phyloP scores from a whole-genome alignment of 768 basidiomycete species.

The Coprinopsis strossmayeri region DNA sequence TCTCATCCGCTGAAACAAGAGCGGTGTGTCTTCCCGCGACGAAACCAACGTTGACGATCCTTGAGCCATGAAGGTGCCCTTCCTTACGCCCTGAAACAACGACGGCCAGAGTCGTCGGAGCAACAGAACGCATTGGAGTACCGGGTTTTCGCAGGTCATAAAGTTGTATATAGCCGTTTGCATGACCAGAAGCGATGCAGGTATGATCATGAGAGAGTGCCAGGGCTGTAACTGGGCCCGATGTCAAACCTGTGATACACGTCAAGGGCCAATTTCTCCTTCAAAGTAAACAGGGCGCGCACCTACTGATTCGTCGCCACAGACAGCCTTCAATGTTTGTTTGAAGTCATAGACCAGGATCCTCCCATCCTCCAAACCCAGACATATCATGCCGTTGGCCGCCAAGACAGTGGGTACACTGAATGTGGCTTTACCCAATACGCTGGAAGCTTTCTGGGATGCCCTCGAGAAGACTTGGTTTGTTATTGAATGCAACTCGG shows the following conservation, averaged over 20 bases:
- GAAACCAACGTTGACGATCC: constrained; percentile 79
- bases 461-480: constrained; percentile 49
- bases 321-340: constrained; percentile 75
- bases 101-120: constrained; percentile 61
- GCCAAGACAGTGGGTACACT: constrained; percentile 77
- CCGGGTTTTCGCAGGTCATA: constrained; percentile 74
- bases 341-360: constrained; percentile 86
- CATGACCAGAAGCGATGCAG: constrained; percentile 84
- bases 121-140: constrained; percentile 59
- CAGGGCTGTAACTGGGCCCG: constrained; percentile 82
- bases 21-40: constrained; percentile 91
- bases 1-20: constrained; percentile 83
- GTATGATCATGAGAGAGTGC: constrained; percentile 93
- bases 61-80: constrained; percentile 76
- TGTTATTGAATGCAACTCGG: constrained; percentile 52
- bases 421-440: constrained; percentile 50
- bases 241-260: constrained; percentile 37
- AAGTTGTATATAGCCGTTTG: constrained; percentile 76
- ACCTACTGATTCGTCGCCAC: constrained; percentile 69
- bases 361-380: constrained; percentile 79
- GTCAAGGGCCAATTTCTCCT: constrained; percentile 7
- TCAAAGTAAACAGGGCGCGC: constrained; percentile 12
- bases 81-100: constrained; percentile 76
- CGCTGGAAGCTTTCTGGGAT: constrained; percentile 51
- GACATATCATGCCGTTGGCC: constrained; percentile 82